Evolutionary conservation across 2,329 filamentous ascomycete species (phyloP).

Genomic region (Neurospora crassa): DNA sequence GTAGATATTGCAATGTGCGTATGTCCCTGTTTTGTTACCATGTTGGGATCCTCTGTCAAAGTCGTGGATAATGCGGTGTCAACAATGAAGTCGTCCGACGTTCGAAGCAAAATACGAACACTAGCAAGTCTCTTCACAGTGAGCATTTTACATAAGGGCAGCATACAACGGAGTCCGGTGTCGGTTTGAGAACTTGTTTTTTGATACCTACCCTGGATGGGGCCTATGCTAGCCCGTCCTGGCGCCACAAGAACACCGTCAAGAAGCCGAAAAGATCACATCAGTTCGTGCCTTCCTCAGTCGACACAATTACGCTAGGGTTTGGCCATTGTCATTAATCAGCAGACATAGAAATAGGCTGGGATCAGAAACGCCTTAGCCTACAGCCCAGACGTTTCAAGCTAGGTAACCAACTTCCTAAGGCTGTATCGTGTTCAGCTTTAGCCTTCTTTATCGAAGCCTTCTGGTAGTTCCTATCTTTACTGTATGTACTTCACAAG

Average conservation of each 20-base stretch:
- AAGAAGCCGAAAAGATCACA: no score
- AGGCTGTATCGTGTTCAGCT: not conserved
- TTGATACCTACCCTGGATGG: not conserved
- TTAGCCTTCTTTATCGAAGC: not conserved
- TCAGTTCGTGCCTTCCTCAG: no score
- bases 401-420: not conserved
- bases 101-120: no score
- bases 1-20: not conserved
- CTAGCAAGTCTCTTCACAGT: no score
- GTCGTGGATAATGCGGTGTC: no score
- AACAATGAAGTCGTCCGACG: no score
- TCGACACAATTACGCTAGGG: not conserved
- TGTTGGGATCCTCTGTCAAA: no score
- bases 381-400: not conserved
- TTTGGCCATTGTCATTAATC: not conserved
- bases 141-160: no score
- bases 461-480: not conserved
- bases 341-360: no score
- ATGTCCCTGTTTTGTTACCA: not conserved
- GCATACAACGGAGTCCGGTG: no score
- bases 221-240: not conserved
- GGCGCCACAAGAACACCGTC: not conserved
- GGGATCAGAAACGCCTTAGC: no score
- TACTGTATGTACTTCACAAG: not conserved
- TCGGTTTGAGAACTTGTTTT: no score